Base-by-base conservation (phyloP, 768 basidiomycete genomes). In the Suillus luteus region DNA sequence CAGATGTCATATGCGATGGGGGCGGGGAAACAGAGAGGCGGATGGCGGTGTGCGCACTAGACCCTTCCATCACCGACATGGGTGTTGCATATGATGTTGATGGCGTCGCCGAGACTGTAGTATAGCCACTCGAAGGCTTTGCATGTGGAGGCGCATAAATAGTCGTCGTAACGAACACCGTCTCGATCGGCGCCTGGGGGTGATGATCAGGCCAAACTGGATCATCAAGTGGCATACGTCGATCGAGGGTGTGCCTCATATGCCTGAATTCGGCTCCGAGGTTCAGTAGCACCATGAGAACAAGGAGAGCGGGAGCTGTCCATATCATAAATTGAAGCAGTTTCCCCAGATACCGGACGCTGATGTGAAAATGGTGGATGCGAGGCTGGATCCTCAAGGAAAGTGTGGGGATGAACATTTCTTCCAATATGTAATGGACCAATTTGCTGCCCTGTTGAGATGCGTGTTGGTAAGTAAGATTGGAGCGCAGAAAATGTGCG, bases 351-450 rank as follows among this genome's bases (percentile, higher is more conserved):
- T 61, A 59, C 60, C 22, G 59, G 62, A 65, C 7, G 38, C 33
- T 61, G 11, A 27, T 58, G 57, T 67, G 46, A 52, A 59, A 38
- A 31, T 63, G 19, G 17, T 66, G 38, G 46, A 59, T 35, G 22
- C 62, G 19, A 5, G 59, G 65, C 57, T 67, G 66, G 24, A 62
- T 58, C 17, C 68, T 68, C 31, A 88, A 60, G 48, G 79, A 80
- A 14, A 90, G 71, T 27, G 77, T 79, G 3, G 90, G 87, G 68
- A 83, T 80, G 72, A 87, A 89, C 68, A 82, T 85, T 66, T 80
- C 84, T 61, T 82, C 81, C 68, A 85, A 71, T 17, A 82, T 84
- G 69, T 83, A 87, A 62, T 86, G 86, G 44, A 87, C 74, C 10
- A 91, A 74, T 67, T 77, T 80, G 64, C 78, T 75, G 46, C 83